Evolutionary conservation across 257 asterid species (phyloP).

Genomic region (Fraxinus excelsior): DNA sequence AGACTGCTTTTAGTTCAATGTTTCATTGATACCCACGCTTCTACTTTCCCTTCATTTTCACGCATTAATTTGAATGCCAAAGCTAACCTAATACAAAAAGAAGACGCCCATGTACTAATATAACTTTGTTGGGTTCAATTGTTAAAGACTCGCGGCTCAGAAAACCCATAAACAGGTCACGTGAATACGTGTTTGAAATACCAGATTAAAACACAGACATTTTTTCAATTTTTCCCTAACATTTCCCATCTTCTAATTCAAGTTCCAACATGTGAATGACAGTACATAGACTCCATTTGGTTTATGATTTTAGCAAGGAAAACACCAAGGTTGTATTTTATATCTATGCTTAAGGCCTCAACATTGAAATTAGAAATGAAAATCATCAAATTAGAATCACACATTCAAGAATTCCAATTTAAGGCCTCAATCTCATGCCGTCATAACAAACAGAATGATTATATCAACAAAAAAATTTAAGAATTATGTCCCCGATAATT

Average conservation of each 20-base stretch:
- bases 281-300: background rate
- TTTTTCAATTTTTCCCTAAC: background rate
- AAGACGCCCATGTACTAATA: background rate
- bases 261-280: background rate
- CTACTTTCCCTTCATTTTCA: background rate
- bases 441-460: background rate
- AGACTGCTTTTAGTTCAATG: background rate
- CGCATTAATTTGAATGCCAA: conserved; percentile 2
- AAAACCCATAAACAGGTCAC: background rate
- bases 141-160: background rate
- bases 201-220: background rate
- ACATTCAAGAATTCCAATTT: background rate
- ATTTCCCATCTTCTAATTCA: background rate
- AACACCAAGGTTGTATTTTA: background rate
- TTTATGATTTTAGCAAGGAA: background rate
- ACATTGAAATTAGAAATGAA: background rate
- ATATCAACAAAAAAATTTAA: background rate
- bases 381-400: background rate
- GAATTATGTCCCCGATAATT: background rate
- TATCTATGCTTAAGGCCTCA: background rate
- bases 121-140: background rate
- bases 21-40: background rate
- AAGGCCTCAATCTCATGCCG: background rate
- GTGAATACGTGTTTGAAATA: background rate
- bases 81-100: background rate